phyloP scores from a whole-genome alignment of 768 basidiomycete species.

The Lactarius evosmus region DNA sequence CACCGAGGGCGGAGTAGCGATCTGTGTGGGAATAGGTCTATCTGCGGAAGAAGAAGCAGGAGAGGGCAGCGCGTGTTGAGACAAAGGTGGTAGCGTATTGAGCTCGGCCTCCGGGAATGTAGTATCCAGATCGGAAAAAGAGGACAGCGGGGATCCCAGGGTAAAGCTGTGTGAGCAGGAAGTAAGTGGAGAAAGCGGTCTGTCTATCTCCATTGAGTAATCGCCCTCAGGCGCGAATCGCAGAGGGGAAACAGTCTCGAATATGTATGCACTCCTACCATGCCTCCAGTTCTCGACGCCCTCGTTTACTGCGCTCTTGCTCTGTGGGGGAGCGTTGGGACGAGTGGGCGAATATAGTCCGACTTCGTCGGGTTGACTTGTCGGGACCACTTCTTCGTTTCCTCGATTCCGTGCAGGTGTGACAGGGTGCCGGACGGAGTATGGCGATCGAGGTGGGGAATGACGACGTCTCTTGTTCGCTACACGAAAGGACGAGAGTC shows the following conservation, averaged over 20 bases:
- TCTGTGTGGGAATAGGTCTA: neutral
- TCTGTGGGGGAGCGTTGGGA: neutral
- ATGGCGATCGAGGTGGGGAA: neutral
- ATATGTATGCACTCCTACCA: slow-evolving; percentile 17
- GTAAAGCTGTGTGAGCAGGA: slow-evolving; percentile 1
- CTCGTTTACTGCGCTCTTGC: slow-evolving; percentile 2
- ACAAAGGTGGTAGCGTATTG: neutral
- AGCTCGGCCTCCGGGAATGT: neutral
- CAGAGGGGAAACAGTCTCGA: slow-evolving; percentile 6
- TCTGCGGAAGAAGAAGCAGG: slow-evolving; percentile 16
- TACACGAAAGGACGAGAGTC: neutral
- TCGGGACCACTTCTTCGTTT: slow-evolving; percentile 15
- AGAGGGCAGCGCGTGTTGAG: slow-evolving; percentile 4
- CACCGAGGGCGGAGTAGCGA: slow-evolving; percentile 12
- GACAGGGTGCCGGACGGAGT: neutral
- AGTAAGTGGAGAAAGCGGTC: slow-evolving; percentile 20
- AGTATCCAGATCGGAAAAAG: slow-evolving; percentile 13
- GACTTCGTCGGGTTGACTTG: slow-evolving; percentile 22
- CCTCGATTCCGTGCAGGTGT: slow-evolving; percentile 9
- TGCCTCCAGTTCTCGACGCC: slow-evolving; percentile 24
- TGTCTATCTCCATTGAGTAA: slow-evolving; percentile 18
- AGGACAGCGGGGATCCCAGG: slow-evolving; percentile 14
- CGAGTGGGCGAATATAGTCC: slow-evolving; percentile 20
- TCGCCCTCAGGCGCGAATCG: slow-evolving; percentile 8
- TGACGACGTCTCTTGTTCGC: slow-evolving; percentile 11